These are phyloP conservation scores for Vachellia pachyceras DNA, from an alignment of 306 rosid genomes.

Conservation along the genomic window DNA sequence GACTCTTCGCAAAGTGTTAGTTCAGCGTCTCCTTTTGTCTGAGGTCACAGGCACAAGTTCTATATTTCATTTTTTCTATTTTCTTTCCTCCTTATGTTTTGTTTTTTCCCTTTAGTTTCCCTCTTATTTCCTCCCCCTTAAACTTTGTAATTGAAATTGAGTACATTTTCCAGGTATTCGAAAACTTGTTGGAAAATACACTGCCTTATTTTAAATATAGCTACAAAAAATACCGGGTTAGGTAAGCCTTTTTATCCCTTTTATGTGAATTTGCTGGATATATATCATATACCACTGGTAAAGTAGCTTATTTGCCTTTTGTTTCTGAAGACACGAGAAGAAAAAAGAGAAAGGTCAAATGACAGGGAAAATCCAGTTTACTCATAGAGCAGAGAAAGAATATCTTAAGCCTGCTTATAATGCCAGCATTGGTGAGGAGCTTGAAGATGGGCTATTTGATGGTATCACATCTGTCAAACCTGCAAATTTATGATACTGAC, in stretches of 20 bases:
- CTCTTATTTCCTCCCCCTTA: conserved; percentile 21
- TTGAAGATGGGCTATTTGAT: conserved; percentile 97
- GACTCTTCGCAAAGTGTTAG: conserved; percentile 88
- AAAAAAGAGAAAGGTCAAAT: conserved; percentile 66
- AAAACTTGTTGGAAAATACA: conserved; percentile 86
- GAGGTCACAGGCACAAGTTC: conserved; percentile 58
- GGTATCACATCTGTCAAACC: conserved; percentile 55
- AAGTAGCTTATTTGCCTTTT: conserved; percentile 38
- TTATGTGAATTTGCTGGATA: conserved; percentile 4
- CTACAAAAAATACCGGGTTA: conserved; percentile 73
- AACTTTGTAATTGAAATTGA: conserved; percentile 29
- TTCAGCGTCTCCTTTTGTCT: conserved; percentile 91
- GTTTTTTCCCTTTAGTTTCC: not conserved
- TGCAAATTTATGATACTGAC: conserved; percentile 18
- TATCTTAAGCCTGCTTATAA: conserved; percentile 89
- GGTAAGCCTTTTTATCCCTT: conserved; percentile 61
- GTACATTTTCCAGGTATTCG: conserved; percentile 67
- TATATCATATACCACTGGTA: conserved; percentile 32
- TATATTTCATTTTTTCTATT: conserved; percentile 16
- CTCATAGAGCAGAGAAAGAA: conserved; percentile 94
- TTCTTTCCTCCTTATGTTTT: not conserved
- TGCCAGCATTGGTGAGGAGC: conserved; percentile 92
- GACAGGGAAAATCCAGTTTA: conserved; percentile 57
- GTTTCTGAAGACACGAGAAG: conserved; percentile 65
- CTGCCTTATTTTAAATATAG: conserved; percentile 90